Evolutionary conservation across 371 early-diverging fungal species (phyloP).

Genomic region (Dichotomocladium elegans): DNA sequence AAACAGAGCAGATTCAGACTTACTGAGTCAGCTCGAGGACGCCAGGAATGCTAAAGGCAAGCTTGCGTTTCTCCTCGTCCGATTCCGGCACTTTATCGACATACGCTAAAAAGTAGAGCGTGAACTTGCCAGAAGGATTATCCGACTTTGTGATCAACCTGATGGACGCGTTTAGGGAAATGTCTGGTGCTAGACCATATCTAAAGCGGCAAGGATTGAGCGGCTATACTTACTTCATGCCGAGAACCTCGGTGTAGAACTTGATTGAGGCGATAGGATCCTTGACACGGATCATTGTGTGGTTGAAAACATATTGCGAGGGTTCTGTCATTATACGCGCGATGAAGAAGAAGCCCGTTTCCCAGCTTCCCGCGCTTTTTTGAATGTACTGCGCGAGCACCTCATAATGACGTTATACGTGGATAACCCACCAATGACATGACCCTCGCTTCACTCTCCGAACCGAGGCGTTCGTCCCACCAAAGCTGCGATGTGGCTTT

Average conservation of each 20-base stretch:
- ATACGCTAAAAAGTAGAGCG: conserved; percentile 73
- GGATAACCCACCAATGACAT: no score
- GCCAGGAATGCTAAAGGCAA: conserved; percentile 66
- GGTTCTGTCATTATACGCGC: conserved; percentile 22
- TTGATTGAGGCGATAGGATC: conserved; percentile 73
- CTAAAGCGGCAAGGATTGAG: background rate
- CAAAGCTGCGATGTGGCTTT: no score
- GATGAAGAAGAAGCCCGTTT: background rate
- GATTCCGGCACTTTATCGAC: conserved; percentile 46
- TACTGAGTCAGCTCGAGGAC: conserved; percentile 85
- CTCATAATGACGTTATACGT: no score
- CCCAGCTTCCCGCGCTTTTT: no score
- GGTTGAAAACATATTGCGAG: conserved; percentile 54
- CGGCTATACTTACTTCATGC: conserved; percentile 67
- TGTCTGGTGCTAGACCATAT: background rate
- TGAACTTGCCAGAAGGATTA: conserved; percentile 66
- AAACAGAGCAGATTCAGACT: no score
- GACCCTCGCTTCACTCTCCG: no score
- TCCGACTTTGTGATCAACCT: conserved; percentile 60
- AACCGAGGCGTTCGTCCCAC: no score
- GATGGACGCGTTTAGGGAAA: background rate
- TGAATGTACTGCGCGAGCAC: no score
- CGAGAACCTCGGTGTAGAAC: conserved; percentile 77
- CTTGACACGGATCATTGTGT: conserved; percentile 84
- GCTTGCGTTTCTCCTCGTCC: conserved; percentile 50